These are phyloP conservation scores for Sisymbrium irio DNA, from an alignment of 345 rosid genomes.

Conservation along the genomic window DNA sequence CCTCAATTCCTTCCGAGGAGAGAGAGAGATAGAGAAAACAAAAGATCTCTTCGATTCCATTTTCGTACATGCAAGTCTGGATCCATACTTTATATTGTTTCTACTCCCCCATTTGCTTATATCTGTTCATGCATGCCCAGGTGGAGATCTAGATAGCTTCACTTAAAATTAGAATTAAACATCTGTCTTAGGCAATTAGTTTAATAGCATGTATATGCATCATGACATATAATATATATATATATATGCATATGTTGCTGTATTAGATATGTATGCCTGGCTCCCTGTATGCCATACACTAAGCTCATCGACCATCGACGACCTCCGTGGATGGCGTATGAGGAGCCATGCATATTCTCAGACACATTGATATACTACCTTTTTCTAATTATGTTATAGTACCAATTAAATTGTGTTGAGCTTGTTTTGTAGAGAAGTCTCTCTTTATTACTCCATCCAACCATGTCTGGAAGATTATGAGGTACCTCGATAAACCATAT, in stretches of 20 bases:
- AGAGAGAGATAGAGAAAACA: slow-evolving; percentile 10
- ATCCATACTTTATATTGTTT: slow-evolving; percentile 12
- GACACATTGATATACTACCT: neutral
- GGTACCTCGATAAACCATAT: neutral
- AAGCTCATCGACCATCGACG: slow-evolving; percentile 60
- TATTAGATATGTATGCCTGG: slow-evolving; percentile 68
- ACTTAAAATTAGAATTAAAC: neutral
- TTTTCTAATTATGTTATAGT: neutral
- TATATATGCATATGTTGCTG: slow-evolving; percentile 2
- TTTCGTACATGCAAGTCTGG: slow-evolving; percentile 25
- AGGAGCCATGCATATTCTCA: slow-evolving; percentile 93
- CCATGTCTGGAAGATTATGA: slow-evolving; percentile 3
- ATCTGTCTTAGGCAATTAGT: slow-evolving; percentile 4
- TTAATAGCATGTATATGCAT: neutral
- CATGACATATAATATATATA: neutral
- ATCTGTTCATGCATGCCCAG: slow-evolving; percentile 26
- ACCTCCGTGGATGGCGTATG: slow-evolving; percentile 98
- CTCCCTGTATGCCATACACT: slow-evolving; percentile 99
- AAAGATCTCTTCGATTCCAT: slow-evolving; percentile 19
- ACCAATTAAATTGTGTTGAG: neutral
- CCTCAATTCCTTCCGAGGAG: neutral
- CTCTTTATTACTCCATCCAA: neutral
- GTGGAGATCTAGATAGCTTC: slow-evolving; percentile 10
- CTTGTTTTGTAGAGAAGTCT: slow-evolving; percentile 9
- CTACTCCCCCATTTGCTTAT: slow-evolving; percentile 6